phyloP scores from a whole-genome alignment of 1,139 yeast species.

The Pichia sp. region DNA sequence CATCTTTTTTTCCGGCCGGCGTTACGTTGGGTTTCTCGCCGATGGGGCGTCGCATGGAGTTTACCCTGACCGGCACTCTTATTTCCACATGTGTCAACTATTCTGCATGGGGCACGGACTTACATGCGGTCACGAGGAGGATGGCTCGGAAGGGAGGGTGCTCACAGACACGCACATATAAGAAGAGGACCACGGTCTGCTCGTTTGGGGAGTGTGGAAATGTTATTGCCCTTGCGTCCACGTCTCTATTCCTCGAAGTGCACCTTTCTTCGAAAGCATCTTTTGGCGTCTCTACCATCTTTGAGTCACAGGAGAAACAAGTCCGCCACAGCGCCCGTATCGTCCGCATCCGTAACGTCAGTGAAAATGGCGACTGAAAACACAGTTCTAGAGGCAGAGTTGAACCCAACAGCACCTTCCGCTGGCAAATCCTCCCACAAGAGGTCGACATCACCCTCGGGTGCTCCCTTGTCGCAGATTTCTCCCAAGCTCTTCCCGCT shows the following conservation, averaged over 20 bases:
- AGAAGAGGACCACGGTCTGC: too few species aligned
- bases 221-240: too few species aligned
- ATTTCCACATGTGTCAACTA: neutral
- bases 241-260: too few species aligned
- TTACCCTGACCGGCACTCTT: neutral
- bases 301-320: neutral
- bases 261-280: neutral
- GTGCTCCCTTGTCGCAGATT: neutral
- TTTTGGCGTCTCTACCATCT: neutral
- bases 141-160: too few species aligned
- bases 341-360: neutral
- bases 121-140: too few species aligned
- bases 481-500: slow-evolving; percentile 46
- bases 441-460: slow-evolving; percentile 54
- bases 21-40: neutral
- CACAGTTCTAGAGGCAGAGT: slow-evolving; percentile 1
- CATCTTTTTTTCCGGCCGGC: neutral
- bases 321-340: neutral
- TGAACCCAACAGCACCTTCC: neutral
- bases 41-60: neutral
- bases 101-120: neutral
- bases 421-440: slow-evolving; percentile 20
- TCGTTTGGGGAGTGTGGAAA: too few species aligned
- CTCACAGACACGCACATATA: too few species aligned
- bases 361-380: neutral